A percentile compares a stretch with the other conserved stretches of the same genome.
phyloP scores from a whole-genome alignment of 257 asterid species.

The Nicotiana noctiflora region DNA sequence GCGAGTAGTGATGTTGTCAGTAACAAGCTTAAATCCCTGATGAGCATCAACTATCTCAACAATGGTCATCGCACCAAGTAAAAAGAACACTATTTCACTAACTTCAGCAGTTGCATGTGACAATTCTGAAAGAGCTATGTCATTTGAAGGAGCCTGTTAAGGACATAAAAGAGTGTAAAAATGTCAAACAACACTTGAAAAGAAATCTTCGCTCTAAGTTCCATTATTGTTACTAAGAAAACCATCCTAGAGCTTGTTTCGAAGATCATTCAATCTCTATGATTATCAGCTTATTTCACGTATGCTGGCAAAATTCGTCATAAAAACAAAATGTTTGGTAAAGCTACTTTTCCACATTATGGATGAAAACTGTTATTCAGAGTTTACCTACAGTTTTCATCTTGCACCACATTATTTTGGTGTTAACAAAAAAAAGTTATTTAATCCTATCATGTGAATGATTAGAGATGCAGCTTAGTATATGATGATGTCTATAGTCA shows the following conservation, averaged over 20 bases:
- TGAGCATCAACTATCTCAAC: constrained; percentile 98
- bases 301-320: neutral
- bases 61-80: constrained; percentile 97
- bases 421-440: neutral
- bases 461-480: neutral
- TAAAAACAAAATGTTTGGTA: neutral
- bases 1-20: constrained; percentile 93
- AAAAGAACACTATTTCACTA: constrained; percentile 90
- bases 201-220: neutral
- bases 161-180: constrained; percentile 12
- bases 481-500: neutral
- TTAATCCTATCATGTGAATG: constrained; percentile 4
- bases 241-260: neutral
- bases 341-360: neutral
- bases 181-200: constrained; percentile 9
- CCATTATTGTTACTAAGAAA: neutral
- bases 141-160: constrained; percentile 92
- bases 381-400: neutral
- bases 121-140: constrained; percentile 79
- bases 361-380: neutral
- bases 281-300: neutral
- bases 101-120: constrained; percentile 96
- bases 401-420: neutral
- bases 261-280: neutral
- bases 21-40: constrained; percentile 95